Evolutionary conservation across 116 monocot genomes (phyloP), one percentile per base, ranked within the genome.

Genomic region (Trichopus zeylanicus): DNA sequence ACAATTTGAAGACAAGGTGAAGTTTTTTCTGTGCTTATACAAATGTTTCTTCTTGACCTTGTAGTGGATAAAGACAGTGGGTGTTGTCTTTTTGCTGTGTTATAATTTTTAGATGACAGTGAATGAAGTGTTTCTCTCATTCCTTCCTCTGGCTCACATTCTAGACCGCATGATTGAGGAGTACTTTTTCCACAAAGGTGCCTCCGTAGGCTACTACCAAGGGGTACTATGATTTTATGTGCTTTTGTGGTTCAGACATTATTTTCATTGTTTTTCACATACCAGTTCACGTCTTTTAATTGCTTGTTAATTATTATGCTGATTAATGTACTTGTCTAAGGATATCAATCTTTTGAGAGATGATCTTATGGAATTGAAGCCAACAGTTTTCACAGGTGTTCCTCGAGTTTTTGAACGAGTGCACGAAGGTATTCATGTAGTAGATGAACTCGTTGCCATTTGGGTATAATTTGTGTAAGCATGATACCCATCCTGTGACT

Each of bases 61-160:
- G n/a, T n/a, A n/a, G n/a, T n/a, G n/a, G n/a, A n/a, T n/a, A n/a
- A n/a, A n/a, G n/a, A n/a, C n/a, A n/a, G n/a, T n/a, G n/a, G n/a
- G n/a, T n/a, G n/a, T n/a, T n/a, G n/a, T n/a, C n/a, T n/a, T n/a
- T n/a, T n/a, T 42, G 13, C n/a, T 12, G 9, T 22, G 15, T 6
- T 0, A 24, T 25, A 3, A 22, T 24, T 22, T 20, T 19, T 23
- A 95, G 90, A 95, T 90, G 95, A 84, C 89, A 18, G 60, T 60
- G 35, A 72, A 95, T 57, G 95, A 95, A 68, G 81, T 87, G 2
- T 95, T 75, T 58, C 69, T 95, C n/a, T 95, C 95, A 26, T 95
- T 90, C 57, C 90, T 95, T 37, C 95, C 95, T 0, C 74, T 95
- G 38, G 95, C 95, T 48, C 95, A 95, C 64, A 95, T 95, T 7